Evolutionary conservation across 495 filamentous ascomycete species (phyloP).

Genomic region (Penicillium odoratum): DNA sequence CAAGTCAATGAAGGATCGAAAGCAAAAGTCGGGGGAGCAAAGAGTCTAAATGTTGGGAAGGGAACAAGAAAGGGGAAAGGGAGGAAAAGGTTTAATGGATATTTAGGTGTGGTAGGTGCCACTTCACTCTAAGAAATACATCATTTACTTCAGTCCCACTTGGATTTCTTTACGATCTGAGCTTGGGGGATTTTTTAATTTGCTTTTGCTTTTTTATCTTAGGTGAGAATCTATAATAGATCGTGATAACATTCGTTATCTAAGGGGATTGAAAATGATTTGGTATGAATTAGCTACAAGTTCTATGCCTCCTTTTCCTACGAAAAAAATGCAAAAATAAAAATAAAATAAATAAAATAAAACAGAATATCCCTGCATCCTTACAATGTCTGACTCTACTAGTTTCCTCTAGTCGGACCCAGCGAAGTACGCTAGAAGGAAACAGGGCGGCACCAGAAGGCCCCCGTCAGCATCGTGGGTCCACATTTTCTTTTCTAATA

Average conservation of each 20-base stretch:
- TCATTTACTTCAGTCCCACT: constrained; percentile 18
- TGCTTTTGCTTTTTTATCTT: neutral
- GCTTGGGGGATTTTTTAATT: neutral
- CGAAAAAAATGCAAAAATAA: neutral
- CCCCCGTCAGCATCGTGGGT: constrained; percentile 35
- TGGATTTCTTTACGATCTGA: neutral
- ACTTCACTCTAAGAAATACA: constrained; percentile 19
- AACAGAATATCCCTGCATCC: constrained; percentile 10
- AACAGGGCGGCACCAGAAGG: constrained; percentile 39
- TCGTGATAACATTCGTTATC: neutral
- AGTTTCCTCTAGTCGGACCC: constrained; percentile 27
- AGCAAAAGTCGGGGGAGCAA: neutral
- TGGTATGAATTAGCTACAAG: no score
- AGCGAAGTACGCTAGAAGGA: constrained; percentile 35
- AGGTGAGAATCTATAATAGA: neutral
- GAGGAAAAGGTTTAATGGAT: constrained; percentile 13
- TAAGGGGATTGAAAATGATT: no score
- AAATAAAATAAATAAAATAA: constrained; percentile 1
- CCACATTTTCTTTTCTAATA: constrained; percentile 37
- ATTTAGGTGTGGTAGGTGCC: constrained; percentile 36
- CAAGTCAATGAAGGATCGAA: neutral
- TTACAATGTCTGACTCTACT: constrained; percentile 7
- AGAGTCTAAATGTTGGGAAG: neutral
- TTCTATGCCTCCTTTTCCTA: neutral
- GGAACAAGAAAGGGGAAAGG: constrained; percentile 16